These are phyloP conservation scores for Lentinula guzmanii DNA, from an alignment of 768 basidiomycete genomes.

Conservation along the genomic window DNA sequence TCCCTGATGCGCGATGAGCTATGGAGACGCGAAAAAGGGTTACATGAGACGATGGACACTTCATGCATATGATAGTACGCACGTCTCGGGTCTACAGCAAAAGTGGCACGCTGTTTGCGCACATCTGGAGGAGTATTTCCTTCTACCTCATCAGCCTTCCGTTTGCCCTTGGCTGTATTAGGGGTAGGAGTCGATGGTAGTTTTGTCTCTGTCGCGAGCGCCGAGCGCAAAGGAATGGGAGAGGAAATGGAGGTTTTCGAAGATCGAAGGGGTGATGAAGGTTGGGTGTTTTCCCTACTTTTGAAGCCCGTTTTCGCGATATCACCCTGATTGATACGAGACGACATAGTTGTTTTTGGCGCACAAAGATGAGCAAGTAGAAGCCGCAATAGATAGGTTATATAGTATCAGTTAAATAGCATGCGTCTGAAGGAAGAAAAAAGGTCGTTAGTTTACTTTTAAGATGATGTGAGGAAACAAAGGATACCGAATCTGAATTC, in stretches of 20 bases:
- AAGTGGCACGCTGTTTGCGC: conserved; percentile 45
- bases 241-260: not conserved
- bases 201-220: conserved; percentile 13
- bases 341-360: not conserved
- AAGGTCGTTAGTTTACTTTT: not conserved
- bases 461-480: not conserved
- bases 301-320: not conserved
- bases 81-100: conserved; percentile 61
- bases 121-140: conserved; percentile 58
- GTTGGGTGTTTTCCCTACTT: not conserved
- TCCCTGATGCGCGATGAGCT: conserved; percentile 51
- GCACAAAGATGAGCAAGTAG: not conserved
- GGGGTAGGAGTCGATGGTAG: conserved; percentile 25
- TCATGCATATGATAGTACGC: conserved; percentile 40
- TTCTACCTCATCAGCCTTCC: conserved; percentile 72
- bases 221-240: not conserved
- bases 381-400: not conserved
- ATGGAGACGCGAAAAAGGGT: conserved; percentile 6
- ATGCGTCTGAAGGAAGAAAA: not conserved
- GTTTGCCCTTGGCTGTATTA: conserved; percentile 43
- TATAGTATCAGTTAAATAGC: conserved; percentile 2
- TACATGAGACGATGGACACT: conserved; percentile 10
- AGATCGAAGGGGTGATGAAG: not conserved
- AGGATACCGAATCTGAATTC: not conserved
- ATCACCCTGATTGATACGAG: not conserved